Conservation (phyloP, 2,329 filamentous ascomycete species). For the Fusarium camptoceras region DNA sequence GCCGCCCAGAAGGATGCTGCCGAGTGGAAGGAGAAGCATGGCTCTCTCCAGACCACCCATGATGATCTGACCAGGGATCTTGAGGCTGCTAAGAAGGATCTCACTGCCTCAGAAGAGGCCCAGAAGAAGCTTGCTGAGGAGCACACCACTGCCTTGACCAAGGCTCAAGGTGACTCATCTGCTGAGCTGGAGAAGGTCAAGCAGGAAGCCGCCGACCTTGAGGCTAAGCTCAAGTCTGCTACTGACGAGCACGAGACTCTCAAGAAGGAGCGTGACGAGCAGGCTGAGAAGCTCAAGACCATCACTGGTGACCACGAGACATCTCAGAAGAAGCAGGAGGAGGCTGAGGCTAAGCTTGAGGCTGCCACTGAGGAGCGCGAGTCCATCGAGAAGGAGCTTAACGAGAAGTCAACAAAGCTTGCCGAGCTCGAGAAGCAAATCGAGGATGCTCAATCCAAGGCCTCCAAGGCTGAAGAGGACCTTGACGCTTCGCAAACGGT, state of each 20-base stretch:
- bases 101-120: slow-evolving; percentile 41
- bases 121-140: slow-evolving; percentile 46
- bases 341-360: slow-evolving; percentile 44
- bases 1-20: slow-evolving; percentile 48
- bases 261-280: slow-evolving; percentile 40
- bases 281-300: slow-evolving; percentile 39
- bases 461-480: slow-evolving; percentile 53
- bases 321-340: slow-evolving; percentile 37
- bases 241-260: slow-evolving; percentile 38
- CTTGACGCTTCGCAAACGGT: slow-evolving; percentile 51
- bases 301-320: slow-evolving; percentile 30
- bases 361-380: slow-evolving; percentile 45
- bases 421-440: slow-evolving; percentile 48
- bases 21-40: slow-evolving; percentile 47
- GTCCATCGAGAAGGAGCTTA: slow-evolving; percentile 47
- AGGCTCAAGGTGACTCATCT: slow-evolving; percentile 43
- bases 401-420: slow-evolving; percentile 49
- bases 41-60: slow-evolving; percentile 38
- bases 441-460: slow-evolving; percentile 53
- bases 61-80: slow-evolving; percentile 45
- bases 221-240: slow-evolving; percentile 45
- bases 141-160: slow-evolving; percentile 34
- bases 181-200: slow-evolving; percentile 38
- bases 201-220: slow-evolving; percentile 36
- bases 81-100: slow-evolving; percentile 49